Evolutionary conservation across 2,329 filamentous ascomycete genomes (phyloP), one percentile per base, ranked within the genome.

Genomic region (Aureobasidium mangrovei): DNA sequence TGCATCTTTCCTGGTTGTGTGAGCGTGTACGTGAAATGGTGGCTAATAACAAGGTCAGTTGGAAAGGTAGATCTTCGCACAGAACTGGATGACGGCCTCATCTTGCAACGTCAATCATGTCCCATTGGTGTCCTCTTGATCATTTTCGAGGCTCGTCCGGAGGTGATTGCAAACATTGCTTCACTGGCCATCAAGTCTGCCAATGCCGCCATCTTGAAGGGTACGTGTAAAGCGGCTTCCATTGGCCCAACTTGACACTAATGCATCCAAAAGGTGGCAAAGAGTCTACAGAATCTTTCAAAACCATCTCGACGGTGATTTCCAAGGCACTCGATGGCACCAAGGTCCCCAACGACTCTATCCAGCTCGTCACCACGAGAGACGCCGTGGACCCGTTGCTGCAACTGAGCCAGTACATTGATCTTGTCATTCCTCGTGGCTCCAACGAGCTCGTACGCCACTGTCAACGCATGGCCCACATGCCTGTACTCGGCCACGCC

Each of bases 101-200:
- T 85, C 51, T 79, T 98, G 57, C 89, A 95, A 67, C 84, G 91
- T 59, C 86, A 95, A 44, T 90, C 88, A 39, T 95, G 89, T 67
- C 93, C 93, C 4, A 97, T 98, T 62, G 93, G 93, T 57, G 91
- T 97, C n/a, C 81, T 98, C 40, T 80, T 98, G 61, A 93, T 98
- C 72, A 97, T 98, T 66, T 98, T 98, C 67, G 93, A 98, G 73
- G 93, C 93, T 35, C 86, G 93, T 6, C 93, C 93, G 5, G 93
- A 98, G 72, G 93, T 98, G 60, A 96, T 98, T 66, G 93, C 91
- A 66, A 98, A 98, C 70, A 97, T 98, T 65, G 90, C 93, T 59
- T 88, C 91, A 3, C 78, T 98, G 27, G 91, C 93, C 36, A 88
- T 98, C 71, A 98, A 98, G 70, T 97, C 91, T 9, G 93, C 90